A percentile compares a stretch with the other conserved stretches of the same genome.
phyloP scores from a whole-genome alignment of 164 flowering plant genomes.

The Protea cynaroides region DNA sequence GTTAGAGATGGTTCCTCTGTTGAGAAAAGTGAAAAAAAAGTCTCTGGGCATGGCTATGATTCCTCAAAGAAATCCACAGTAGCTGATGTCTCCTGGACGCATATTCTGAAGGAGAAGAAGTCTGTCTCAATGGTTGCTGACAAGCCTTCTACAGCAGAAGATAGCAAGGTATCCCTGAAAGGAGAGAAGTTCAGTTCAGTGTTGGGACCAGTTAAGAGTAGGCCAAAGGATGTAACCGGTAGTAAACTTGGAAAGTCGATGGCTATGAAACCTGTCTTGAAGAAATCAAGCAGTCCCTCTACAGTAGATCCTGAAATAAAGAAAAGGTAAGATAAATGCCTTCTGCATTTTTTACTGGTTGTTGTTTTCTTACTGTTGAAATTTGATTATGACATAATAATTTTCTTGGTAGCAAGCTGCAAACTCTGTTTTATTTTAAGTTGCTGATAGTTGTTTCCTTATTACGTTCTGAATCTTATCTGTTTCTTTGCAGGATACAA shows the following conservation, averaged over 20 bases:
- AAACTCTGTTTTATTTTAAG: no score
- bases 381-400: no score
- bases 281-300: constrained; percentile 19
- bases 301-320: constrained; percentile 39
- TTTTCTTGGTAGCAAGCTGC: no score
- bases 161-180: constrained; percentile 18
- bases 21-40: constrained; percentile 11
- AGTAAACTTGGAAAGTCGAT: constrained; percentile 14
- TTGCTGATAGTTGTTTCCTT: no score
- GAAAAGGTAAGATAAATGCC: constrained; percentile 34
- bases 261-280: constrained; percentile 12
- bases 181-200: constrained; percentile 11
- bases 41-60: constrained; percentile 7
- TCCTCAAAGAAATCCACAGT: constrained; percentile 18
- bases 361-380: neutral
- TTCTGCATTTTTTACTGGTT: neutral
- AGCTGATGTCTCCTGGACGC: constrained; percentile 13
- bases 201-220: constrained; percentile 10
- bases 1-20: neutral
- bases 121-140: constrained; percentile 7
- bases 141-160: constrained; percentile 10
- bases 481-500: constrained; percentile 42
- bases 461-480: no score
- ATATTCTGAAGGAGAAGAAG: constrained; percentile 13
- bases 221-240: constrained; percentile 9